Base-by-base conservation (phyloP, 1,284 basidiomycete species). In the Cryptococcus floricola region DNA sequence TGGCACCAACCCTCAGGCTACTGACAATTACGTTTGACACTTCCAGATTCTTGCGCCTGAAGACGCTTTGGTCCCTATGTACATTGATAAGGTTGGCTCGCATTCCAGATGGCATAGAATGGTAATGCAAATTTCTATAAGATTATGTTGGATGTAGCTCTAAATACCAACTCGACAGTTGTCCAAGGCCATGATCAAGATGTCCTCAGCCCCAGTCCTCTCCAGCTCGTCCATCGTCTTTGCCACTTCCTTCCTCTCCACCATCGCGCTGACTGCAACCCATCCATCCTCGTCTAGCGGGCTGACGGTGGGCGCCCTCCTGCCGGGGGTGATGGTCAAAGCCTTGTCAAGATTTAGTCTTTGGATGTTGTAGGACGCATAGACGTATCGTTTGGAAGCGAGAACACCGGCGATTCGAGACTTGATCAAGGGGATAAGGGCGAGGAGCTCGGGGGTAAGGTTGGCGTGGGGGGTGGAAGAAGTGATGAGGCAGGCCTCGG, bases 401-500 rank as follows among this genome's bases (percentile, higher is more conserved):
- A 98, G 82, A 44, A 98, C 92, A 61, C 96, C 96, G 1, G 88
- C 88, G 65, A 98, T 90, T 39, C 95, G 90, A 44, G 83, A 85
- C 10, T 89, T 89, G 74, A 99, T 86, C 62, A 89, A 80, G 13
- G 86, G 80, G 75, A 95, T 89, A 53, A 98, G 80, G 8, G 71
- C 67, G 37, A 61, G 66, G 53, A 80, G 71, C 19, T 74, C 73
- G 10, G 87, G 81, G 2, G 82, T 79, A 48, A 87, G 80, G 3
- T 86, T 79, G 0, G 83, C 80, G 77, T 91, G 85, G 0, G 85
- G 83, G 8, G 78, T 80, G 52, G 78, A 80, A 1, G 93, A 90
- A 59, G 86, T 87, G 81, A 99, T 97, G 46, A 99, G 84, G 52
- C 97, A 91, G 3, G 95, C 95, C 79, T 99, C 89, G 0, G 92